Evolutionary conservation across 2,329 filamentous ascomycete species (phyloP).

Genomic region (Achaetomium macrosporum): DNA sequence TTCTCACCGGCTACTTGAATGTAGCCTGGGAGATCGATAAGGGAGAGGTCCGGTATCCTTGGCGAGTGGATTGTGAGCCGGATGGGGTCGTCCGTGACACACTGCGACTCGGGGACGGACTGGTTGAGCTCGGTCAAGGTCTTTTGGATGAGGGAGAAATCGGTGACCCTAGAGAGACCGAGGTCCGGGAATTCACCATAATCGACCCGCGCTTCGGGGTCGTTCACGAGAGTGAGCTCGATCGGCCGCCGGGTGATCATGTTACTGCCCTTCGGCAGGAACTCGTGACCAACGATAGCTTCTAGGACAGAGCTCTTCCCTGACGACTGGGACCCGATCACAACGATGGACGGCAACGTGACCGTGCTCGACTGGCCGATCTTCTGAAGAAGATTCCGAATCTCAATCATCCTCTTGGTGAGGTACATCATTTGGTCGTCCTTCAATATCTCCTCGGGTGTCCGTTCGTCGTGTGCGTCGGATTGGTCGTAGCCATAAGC

Average conservation of each 20-base stretch:
- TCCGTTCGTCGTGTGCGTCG: conserved; percentile 50
- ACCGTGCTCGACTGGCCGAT: conserved; percentile 87
- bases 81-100: conserved; percentile 94
- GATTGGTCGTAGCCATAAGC: conserved; percentile 74
- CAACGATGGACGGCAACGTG: conserved; percentile 93
- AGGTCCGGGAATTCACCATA: conserved; percentile 96
- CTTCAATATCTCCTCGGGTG: conserved; percentile 60
- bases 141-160: conserved; percentile 87
- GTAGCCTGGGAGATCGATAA: conserved; percentile 95
- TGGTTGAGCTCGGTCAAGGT: conserved; percentile 93
- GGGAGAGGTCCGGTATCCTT: conserved; percentile 86
- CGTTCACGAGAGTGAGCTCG: conserved; percentile 93
- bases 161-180: conserved; percentile 80
- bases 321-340: conserved; percentile 96
- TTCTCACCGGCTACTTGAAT: conserved; percentile 92
- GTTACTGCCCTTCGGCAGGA: conserved; percentile 94
- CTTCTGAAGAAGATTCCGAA: conserved; percentile 81
- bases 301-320: conserved; percentile 97
- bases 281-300: conserved; percentile 95
- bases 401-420: conserved; percentile 99
- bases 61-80: conserved; percentile 93
- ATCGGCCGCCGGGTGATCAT: conserved; percentile 97
- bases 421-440: conserved; percentile 99
- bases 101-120: conserved; percentile 83
- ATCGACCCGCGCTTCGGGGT: conserved; percentile 76